phyloP scores from a whole-genome alignment of 1,284 basidiomycete species.

The Naganishia sp. region DNA sequence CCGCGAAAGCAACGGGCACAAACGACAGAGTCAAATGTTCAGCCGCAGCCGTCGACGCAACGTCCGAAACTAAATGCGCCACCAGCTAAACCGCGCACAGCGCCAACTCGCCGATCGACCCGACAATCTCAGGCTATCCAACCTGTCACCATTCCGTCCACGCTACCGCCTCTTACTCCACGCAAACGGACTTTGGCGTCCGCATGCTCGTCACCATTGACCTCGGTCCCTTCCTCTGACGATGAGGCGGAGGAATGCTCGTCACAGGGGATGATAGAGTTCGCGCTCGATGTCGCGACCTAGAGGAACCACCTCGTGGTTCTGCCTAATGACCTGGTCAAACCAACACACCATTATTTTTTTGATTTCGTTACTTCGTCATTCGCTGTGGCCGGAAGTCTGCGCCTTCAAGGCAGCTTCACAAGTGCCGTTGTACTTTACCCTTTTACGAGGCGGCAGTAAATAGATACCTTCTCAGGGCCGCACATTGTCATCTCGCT shows the following conservation, averaged over 20 bases:
- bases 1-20: too few relatives aligned
- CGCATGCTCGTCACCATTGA: conserved; percentile 14
- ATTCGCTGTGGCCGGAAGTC: too few relatives aligned
- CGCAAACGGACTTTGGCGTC: conserved; percentile 8
- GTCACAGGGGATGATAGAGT: conserved; percentile 14
- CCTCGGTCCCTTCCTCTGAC: not conserved
- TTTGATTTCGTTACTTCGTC: too few relatives aligned
- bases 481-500: too few relatives aligned
- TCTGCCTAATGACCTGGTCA: too few relatives aligned
- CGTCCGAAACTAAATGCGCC: not conserved
- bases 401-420: too few relatives aligned
- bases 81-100: not conserved
- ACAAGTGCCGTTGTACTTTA: too few relatives aligned
- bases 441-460: too few relatives aligned
- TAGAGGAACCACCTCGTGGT: too few relatives aligned
- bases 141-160: not conserved
- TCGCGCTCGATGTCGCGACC: too few relatives aligned
- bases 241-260: conserved; percentile 21
- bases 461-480: too few relatives aligned
- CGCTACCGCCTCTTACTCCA: conserved; percentile 5
- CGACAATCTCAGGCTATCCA: not conserved
- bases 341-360: too few relatives aligned
- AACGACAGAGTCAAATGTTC: not conserved
- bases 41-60: not conserved
- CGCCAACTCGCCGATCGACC: not conserved